These are phyloP conservation scores for Aciculoconidium aculeatum DNA, from an alignment of 805 yeast species.

Conservation along the genomic window DNA sequence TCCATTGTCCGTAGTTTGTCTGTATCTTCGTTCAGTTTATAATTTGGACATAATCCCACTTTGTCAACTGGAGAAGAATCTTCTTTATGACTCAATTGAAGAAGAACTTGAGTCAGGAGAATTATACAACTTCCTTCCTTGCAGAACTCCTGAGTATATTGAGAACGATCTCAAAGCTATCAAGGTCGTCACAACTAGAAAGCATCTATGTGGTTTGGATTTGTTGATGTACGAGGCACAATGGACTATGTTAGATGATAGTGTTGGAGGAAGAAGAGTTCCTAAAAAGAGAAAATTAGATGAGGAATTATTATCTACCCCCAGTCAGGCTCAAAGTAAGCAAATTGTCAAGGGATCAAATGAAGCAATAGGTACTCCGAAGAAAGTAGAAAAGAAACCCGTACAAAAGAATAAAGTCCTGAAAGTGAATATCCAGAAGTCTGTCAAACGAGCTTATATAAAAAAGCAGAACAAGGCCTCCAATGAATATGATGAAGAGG, in stretches of 20 bases:
- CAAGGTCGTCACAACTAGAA: conserved; percentile 21
- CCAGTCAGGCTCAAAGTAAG: no score
- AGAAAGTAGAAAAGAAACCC: no score
- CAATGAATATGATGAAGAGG: conserved; percentile 6
- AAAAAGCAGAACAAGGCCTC: conserved; percentile 7
- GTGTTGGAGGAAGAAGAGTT: conserved; percentile 7
- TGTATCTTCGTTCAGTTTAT: conserved; percentile 1
- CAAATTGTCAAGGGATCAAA: no score
- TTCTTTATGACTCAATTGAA: no score
- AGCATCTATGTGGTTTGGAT: no score
- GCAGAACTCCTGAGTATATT: conserved; percentile 18
- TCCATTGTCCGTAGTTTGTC: conserved; percentile 2
- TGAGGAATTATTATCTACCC: no score
- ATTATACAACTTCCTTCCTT: no score
- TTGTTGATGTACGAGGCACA: conserved; percentile 34
- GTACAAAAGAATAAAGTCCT: no score
- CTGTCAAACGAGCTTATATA: no score
- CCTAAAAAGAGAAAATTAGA: conserved; percentile 1
- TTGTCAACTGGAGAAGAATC: conserved; percentile 23
- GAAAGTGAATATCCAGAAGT: no score
- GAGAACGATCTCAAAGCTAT: conserved; percentile 17
- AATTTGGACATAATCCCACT: conserved; percentile 5
- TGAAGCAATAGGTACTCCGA: no score
- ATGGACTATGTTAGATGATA: conserved; percentile 22
- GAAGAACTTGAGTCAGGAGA: no score